Conservation (phyloP, 2,329 filamentous ascomycete genomes). For the Microdochium bolleyi region DNA sequence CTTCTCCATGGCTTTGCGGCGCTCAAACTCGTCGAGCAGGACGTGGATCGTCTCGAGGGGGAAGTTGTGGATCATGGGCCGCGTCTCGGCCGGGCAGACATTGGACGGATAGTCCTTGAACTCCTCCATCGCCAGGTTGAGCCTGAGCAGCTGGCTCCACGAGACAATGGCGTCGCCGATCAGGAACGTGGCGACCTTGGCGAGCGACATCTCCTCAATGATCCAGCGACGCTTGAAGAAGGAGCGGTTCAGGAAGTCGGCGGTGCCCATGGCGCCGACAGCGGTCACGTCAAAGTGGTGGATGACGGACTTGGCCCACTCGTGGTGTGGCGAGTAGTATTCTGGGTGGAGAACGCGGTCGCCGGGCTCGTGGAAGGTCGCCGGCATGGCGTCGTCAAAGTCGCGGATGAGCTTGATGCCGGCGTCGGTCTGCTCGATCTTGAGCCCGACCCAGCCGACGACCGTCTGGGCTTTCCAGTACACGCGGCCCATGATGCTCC, state of each 20-base stretch:
- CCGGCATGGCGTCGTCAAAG: conserved; percentile 21
- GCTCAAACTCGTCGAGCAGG: conserved; percentile 6
- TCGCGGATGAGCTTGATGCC: conserved; percentile 15
- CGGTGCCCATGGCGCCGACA: conserved; percentile 7
- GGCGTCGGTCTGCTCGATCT: conserved; percentile 16
- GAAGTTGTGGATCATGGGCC: conserved; percentile 10
- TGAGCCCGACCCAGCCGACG: conserved; percentile 22
- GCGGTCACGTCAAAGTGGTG: conserved; percentile 9
- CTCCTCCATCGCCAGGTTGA: conserved; percentile 26
- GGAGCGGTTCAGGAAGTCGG: conserved; percentile 19
- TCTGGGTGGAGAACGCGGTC: conserved; percentile 22
- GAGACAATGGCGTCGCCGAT: conserved; percentile 25
- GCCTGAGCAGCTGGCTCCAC: conserved; percentile 23
- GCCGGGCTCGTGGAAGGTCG: conserved; percentile 22
- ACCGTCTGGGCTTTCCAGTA: conserved; percentile 13
- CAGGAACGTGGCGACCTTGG: conserved; percentile 19
- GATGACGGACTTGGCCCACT: conserved; percentile 18
- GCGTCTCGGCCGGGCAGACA: conserved; percentile 16
- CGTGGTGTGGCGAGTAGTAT: conserved; percentile 22
- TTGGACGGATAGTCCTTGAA: conserved; percentile 22
- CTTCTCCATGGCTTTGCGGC: conserved; percentile 3
- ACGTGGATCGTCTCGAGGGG: conserved; percentile 10
- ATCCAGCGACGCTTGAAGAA: conserved; percentile 28
- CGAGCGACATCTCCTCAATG: conserved; percentile 24
- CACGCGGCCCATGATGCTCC: conserved; percentile 1